Evolutionary conservation across 768 basidiomycete genomes (phyloP).

Genomic region (Auriscalpium vulgare): DNA sequence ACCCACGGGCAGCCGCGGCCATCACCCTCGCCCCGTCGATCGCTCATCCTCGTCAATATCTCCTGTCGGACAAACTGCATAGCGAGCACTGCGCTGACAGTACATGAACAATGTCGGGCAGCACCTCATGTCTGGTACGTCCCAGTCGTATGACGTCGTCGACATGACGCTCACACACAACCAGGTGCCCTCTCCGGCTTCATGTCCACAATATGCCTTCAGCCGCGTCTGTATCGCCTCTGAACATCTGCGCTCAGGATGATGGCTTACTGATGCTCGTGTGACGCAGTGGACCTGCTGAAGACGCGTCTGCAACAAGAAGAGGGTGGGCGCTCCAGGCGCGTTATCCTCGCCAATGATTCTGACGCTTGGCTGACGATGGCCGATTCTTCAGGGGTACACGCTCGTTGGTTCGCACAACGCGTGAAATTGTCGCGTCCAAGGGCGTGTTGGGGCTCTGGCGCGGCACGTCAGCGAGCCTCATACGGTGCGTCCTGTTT

Average conservation of each 20-base stretch:
- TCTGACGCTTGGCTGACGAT: not conserved
- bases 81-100: too few species aligned
- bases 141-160: not conserved
- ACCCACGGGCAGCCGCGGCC: too few species aligned
- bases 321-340: slow-evolving; percentile 40
- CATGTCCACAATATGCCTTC: slow-evolving; percentile 63
- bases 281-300: slow-evolving; percentile 65
- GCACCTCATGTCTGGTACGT: slow-evolving; percentile 56
- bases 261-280: too few species aligned
- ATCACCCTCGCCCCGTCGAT: too few species aligned
- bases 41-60: too few species aligned
- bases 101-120: slow-evolving; percentile 61
- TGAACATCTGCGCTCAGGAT: too few species aligned
- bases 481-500: slow-evolving; percentile 47
- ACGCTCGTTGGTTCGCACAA: slow-evolving; percentile 39
- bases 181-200: slow-evolving; percentile 75
- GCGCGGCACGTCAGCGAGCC: slow-evolving; percentile 80
- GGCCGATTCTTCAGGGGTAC: slow-evolving; percentile 22
- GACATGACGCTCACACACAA: not conserved
- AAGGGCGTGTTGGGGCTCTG: slow-evolving; percentile 73
- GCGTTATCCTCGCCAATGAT: not conserved
- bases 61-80: too few species aligned
- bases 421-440: slow-evolving; percentile 48
- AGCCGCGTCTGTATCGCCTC: slow-evolving; percentile 51
- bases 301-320: slow-evolving; percentile 91